Conservation (phyloP, 306 rosid species). For the Cicer pinnatifidum region DNA sequence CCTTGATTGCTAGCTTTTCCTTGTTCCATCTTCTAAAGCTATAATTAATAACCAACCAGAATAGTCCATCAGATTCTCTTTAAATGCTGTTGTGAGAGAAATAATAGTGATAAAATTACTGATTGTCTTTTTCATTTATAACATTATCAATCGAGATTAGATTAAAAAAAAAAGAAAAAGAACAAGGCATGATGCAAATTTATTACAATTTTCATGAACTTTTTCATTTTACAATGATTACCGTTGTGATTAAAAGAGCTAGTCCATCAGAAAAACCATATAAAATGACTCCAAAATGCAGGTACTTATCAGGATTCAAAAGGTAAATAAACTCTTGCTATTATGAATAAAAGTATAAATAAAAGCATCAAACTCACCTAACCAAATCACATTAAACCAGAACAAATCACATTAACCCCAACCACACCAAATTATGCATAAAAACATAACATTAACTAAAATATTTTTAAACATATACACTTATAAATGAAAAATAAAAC, state of each 20-base stretch:
- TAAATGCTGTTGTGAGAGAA: conserved; percentile 14
- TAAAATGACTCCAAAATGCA: conserved; percentile 21
- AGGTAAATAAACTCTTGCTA: neutral
- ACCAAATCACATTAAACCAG: too few relatives aligned
- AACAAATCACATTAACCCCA: too few relatives aligned
- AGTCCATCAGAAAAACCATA: conserved; percentile 18
- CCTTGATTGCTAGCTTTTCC: too few relatives aligned
- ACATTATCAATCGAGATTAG: conserved; percentile 22
- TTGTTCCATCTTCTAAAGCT: too few relatives aligned
- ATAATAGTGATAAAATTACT: neutral
- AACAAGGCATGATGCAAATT: neutral
- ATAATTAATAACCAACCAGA: too few relatives aligned
- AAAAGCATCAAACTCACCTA: conserved; percentile 43
- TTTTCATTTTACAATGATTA: conserved; percentile 17
- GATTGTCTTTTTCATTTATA: neutral
- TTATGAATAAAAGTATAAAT: conserved; percentile 1
- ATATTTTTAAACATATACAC: too few relatives aligned
- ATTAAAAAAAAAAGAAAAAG: too few relatives aligned
- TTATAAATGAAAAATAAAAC: too few relatives aligned
- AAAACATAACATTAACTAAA: too few relatives aligned
- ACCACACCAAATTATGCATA: too few relatives aligned
- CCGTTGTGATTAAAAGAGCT: conserved; percentile 30
- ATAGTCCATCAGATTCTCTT: too few relatives aligned
- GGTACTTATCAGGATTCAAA: neutral
- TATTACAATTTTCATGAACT: neutral